Conservation (phyloP, 306 rosid species). For the Gleditsia sinensis region DNA sequence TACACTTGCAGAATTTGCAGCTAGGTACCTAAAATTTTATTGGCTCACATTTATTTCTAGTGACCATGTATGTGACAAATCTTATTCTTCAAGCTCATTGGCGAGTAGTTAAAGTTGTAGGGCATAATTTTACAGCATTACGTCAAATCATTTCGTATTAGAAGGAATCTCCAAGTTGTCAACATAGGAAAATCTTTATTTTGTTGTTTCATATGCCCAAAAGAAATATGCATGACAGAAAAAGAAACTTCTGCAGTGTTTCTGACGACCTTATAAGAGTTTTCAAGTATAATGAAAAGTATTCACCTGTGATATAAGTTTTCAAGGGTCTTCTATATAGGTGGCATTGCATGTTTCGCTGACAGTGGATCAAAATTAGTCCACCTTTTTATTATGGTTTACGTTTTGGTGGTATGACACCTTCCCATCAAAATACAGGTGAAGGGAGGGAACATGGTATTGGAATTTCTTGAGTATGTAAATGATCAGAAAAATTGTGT, state of each 20-base stretch:
- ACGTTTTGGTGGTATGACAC: not conserved
- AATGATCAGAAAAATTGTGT: not conserved
- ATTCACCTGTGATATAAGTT: not conserved
- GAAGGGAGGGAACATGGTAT: not conserved
- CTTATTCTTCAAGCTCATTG: slow-evolving; percentile 10
- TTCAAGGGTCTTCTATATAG: not conserved
- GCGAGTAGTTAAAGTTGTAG: not conserved
- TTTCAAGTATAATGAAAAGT: not conserved
- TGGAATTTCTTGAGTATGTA: not conserved
- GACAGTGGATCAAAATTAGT: not conserved
- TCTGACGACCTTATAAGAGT: not conserved
- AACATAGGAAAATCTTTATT: not conserved
- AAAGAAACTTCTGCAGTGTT: not conserved
- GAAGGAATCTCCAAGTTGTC: slow-evolving; percentile 8
- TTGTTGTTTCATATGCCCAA: not conserved
- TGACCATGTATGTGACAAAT: not conserved
- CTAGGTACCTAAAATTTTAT: slow-evolving; percentile 49
- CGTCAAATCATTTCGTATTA: not conserved
- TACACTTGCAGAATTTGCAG: slow-evolving; percentile 57
- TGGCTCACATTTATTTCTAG: slow-evolving; percentile 8
- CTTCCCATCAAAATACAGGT: not conserved
- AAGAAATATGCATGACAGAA: not conserved
- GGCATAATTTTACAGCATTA: not conserved
- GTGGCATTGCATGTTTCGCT: not conserved
- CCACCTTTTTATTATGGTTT: not conserved